Evolutionary conservation across 148 eudicot species (phyloP), one percentile per base, ranked within the genome.

Genomic region (Talinum fruticosum): DNA sequence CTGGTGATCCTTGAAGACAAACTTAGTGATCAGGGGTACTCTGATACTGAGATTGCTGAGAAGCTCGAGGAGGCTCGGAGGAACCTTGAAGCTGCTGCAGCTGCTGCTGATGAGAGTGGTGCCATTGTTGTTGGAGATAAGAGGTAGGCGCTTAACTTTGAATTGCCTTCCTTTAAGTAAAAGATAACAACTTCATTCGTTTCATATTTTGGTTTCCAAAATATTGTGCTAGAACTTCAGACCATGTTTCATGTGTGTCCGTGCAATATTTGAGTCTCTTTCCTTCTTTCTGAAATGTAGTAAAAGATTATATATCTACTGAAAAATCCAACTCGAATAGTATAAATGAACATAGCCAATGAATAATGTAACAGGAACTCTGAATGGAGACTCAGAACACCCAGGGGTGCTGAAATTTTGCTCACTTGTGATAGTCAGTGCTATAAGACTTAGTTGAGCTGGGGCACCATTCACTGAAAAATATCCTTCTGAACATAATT

Each of bases 1-100:
- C 88, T 96, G 33, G 86, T 84, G 18, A 81, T 90, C 10, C 88
- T 96, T 19, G 94, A 93, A 65, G 99, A 96, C 74, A 89, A 90
- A 83, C 84, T 96, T 21, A 71, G 49, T 26, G 90, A 96, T 72
- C 92, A 96, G 83, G 99, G 99, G 0, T 96, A 88, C 29, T 90
- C 97, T 2, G 94, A 90, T 29, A 79, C 82, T 0, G 93, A 96
- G 85, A 87, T 96, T 67, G 83, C 86, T 16, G 93, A 87, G 45
- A 93, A 86, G 85, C 81, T 93, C 16, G 82, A 82, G 34, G 92
- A 91, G 79, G 90, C 90, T 32, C 79, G 96, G 71, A 66, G 72
- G 66, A 85, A 79, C 49, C 87, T 96, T 62, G 97, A 96, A 80
- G 89, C 88, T 30, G 88, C 86, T 10, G 87, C 83, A 14, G 84